Evolutionary conservation across 768 basidiomycete genomes (phyloP).

Genomic region (Psilocybe cyanescens): DNA sequence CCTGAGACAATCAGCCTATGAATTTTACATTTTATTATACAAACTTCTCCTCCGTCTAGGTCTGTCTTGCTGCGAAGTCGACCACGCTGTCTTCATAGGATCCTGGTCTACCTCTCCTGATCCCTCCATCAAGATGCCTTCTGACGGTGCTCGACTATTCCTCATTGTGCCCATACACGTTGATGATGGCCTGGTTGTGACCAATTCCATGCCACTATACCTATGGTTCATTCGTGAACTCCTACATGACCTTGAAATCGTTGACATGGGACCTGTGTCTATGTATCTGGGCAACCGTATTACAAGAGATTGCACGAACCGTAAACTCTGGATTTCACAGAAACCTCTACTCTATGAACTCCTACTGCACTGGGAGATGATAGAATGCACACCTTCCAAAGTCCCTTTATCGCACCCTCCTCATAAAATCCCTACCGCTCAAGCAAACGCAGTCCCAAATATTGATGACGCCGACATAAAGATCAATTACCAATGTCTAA

Average conservation of each 20-base stretch:
- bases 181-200: conserved; percentile 26
- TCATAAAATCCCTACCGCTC: conserved; percentile 3
- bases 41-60: too few species aligned
- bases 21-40: too few species aligned
- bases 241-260: not conserved
- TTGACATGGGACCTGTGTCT: conserved; percentile 17
- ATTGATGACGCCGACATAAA: conserved; percentile 18
- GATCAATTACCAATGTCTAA: conserved; percentile 20
- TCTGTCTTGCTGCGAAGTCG: conserved; percentile 24
- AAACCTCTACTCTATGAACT: conserved; percentile 13
- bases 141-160: conserved; percentile 11
- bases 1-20: too few species aligned
- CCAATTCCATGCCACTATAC: conserved; percentile 21
- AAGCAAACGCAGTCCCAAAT: conserved; percentile 16
- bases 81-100: conserved; percentile 29
- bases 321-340: conserved; percentile 11
- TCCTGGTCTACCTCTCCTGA: conserved; percentile 20
- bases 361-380: conserved; percentile 13
- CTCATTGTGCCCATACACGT: conserved; percentile 30
- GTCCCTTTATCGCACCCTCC: conserved; percentile 4
- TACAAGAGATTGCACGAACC: conserved; percentile 7
- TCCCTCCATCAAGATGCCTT: conserved; percentile 18
- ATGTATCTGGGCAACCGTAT: conserved; percentile 14
- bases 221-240: conserved; percentile 20
- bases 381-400: conserved; percentile 12